Conservation (phyloP, 768 basidiomycete genomes). For the Pisolithus microcarpus region DNA sequence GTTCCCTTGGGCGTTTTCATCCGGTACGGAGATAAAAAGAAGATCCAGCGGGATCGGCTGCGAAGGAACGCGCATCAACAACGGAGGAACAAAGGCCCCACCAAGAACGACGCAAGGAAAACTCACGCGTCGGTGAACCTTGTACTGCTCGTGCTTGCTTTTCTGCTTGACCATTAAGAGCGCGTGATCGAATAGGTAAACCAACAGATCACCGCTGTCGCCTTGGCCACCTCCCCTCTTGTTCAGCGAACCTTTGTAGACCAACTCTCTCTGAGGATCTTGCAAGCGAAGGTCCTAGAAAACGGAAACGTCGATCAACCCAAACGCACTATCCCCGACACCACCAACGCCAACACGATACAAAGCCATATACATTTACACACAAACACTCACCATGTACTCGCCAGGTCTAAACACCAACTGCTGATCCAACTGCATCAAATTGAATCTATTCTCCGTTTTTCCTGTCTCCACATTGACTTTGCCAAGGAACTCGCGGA, state of each 20-base stretch:
- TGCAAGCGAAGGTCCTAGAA: constrained; percentile 75
- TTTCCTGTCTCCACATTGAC: constrained; percentile 94
- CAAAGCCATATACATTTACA: neutral
- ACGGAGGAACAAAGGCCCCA: neutral
- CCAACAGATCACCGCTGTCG: constrained; percentile 83
- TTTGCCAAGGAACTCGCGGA: constrained; percentile 76
- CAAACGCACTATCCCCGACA: neutral
- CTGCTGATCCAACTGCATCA: constrained; percentile 89
- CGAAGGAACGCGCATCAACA: constrained; percentile 2
- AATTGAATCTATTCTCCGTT: constrained; percentile 93
- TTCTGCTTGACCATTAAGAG: constrained; percentile 93
- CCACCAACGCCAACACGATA: neutral
- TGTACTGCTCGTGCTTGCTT: constrained; percentile 85
- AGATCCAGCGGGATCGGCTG: constrained; percentile 96
- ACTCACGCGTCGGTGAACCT: constrained; percentile 87
- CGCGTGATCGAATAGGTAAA: constrained; percentile 96
- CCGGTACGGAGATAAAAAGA: constrained; percentile 71
- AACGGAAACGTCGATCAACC: neutral
- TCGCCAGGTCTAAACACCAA: constrained; percentile 86
- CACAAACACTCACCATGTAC: constrained; percentile 57
- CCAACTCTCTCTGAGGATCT: constrained; percentile 85
- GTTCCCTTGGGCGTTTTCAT: constrained; percentile 41
- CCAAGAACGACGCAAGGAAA: neutral
- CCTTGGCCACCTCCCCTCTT: constrained; percentile 63
- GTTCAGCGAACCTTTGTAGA: constrained; percentile 86